Evolutionary conservation across 2,329 filamentous ascomycete genomes (phyloP).

Genomic region (Graphium sp.): DNA sequence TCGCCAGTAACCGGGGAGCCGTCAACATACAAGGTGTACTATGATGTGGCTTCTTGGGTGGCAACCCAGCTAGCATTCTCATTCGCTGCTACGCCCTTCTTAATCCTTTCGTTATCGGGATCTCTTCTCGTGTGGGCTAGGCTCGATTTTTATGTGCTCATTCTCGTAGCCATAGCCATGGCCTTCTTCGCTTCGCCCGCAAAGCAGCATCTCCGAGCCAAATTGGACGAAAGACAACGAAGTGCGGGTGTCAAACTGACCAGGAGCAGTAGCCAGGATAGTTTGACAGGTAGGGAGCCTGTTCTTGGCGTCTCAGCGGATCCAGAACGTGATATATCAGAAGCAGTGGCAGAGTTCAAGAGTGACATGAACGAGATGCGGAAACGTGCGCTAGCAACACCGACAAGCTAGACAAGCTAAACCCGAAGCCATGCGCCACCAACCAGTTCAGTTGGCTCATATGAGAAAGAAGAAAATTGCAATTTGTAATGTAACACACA

Average conservation of each 20-base stretch:
- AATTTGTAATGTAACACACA: too few species aligned
- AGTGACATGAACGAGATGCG: constrained; percentile 47
- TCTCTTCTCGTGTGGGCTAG: constrained; percentile 65
- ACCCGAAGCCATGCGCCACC: too few species aligned
- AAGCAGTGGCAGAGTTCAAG: constrained; percentile 60
- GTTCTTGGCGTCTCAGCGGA: constrained; percentile 68
- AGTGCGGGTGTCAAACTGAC: constrained; percentile 26
- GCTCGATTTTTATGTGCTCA: constrained; percentile 74
- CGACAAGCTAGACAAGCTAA: too few species aligned
- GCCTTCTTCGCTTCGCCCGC: constrained; percentile 68
- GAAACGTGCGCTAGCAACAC: too few species aligned
- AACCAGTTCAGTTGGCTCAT: too few species aligned
- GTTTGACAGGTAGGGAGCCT: constrained; percentile 37
- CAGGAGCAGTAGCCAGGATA: constrained; percentile 39
- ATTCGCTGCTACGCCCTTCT: constrained; percentile 72
- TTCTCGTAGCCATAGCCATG: constrained; percentile 48
- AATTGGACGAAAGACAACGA: constrained; percentile 39
- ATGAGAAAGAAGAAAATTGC: not conserved
- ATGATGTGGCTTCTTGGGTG: constrained; percentile 63
- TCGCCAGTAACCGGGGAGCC: constrained; percentile 56
- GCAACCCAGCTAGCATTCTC: constrained; percentile 69
- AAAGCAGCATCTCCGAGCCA: constrained; percentile 40
- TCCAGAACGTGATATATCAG: constrained; percentile 56
- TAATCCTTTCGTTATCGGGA: constrained; percentile 56
- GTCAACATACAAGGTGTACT: constrained; percentile 62